Evolutionary conservation across 2,329 filamentous ascomycete genomes (phyloP).

Genomic region (Sclerotinia trifoliorum): DNA sequence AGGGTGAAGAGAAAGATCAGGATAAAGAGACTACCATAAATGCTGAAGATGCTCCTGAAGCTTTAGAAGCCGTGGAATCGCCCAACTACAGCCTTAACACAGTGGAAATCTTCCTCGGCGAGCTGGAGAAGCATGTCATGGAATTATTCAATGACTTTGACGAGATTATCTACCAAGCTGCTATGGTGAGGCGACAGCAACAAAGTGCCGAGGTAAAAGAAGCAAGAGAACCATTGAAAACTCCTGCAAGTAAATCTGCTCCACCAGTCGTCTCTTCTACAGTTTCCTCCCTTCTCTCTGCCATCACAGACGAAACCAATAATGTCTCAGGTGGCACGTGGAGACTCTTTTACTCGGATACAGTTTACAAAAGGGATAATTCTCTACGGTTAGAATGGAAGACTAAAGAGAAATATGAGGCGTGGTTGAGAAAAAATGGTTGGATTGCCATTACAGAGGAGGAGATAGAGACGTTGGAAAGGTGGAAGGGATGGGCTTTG

Average conservation of each 20-base stretch:
- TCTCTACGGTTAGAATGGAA: neutral
- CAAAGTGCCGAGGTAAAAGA: no score
- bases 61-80: no score
- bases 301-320: accelerated
- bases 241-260: neutral
- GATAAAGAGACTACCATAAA: no score
- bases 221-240: no score
- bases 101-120: no score
- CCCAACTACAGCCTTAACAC: no score
- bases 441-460: neutral
- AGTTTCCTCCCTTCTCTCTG: neutral
- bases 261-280: neutral
- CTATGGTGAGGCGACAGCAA: no score
- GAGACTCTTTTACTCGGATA: neutral
- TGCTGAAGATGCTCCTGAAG: no score
- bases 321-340: neutral
- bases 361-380: neutral
- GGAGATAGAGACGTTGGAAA: neutral
- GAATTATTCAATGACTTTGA: no score
- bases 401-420: neutral
- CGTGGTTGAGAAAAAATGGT: neutral
- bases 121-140: no score
- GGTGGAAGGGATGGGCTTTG: neutral
- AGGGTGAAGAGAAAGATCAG: no score
- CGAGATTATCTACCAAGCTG: no score